A percentile compares a stretch with the other conserved stretches of the same genome.
Evolutionary conservation across 2,329 filamentous ascomycete genomes (phyloP).

Genomic region (Talaromyces sp.): DNA sequence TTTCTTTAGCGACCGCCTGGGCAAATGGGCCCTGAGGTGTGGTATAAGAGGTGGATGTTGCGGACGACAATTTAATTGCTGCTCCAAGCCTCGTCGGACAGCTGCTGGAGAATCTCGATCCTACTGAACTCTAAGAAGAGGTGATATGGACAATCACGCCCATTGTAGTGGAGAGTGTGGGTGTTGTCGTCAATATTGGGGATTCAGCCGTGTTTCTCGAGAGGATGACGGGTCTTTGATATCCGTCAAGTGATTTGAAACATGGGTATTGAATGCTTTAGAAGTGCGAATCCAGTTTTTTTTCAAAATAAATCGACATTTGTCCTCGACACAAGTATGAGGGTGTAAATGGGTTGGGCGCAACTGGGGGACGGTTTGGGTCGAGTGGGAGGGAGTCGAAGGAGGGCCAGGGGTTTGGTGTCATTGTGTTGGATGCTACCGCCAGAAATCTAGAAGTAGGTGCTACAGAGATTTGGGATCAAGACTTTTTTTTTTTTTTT

Average conservation of each 20-base stretch:
- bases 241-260: not conserved
- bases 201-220: conserved; percentile 1
- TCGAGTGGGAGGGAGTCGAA: not conserved
- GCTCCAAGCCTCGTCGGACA: conserved; percentile 1
- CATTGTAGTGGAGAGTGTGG: conserved; percentile 1
- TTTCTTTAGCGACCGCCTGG: not conserved
- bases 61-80: not conserved
- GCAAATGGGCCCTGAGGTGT: not conserved
- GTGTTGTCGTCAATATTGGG: conserved; percentile 6
- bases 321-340: too few relatives aligned
- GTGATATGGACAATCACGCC: not conserved
- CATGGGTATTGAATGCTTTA: not conserved
- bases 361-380: too few relatives aligned
- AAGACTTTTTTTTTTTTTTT: too few relatives aligned
- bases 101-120: not conserved
- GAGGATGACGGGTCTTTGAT: conserved; percentile 1
- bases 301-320: too few relatives aligned
- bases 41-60: not conserved
- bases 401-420: not conserved
- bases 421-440: not conserved
- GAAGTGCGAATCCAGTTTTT: too few relatives aligned
- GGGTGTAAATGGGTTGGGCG: too few relatives aligned
- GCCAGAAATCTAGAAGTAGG: too few relatives aligned
- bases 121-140: not conserved
- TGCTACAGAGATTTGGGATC: too few relatives aligned